Evolutionary conservation across 306 rosid genomes (phyloP), one percentile per base, ranked within the genome.

Genomic region (Pyrus betulifolia): DNA sequence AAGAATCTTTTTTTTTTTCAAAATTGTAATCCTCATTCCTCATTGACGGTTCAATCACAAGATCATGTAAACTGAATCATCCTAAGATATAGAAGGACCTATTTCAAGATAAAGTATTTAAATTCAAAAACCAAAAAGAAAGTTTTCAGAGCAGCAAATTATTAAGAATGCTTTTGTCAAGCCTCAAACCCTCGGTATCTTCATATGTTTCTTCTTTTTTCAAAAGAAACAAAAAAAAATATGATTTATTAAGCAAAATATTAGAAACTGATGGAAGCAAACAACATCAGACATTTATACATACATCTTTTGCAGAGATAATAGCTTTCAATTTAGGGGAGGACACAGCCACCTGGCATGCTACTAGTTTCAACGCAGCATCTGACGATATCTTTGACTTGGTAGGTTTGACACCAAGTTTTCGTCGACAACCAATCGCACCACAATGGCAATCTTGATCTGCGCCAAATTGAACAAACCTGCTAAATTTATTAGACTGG

Each of bases 391-490:
- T 79, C 82, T 94, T 94, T 75, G 91, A 91, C 78, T 92, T 94
- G 74, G 88, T 85, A 80, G 97, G 91, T 74, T 88, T 87, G 19
- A 80, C 98, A 35, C 98, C 98, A 61, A 94, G 82, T 87, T 92
- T 89, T 79, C 87, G 84, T 82, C 96, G 87, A 86, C 98, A 94
- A 71, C 74, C 87, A 77, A 55, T 85, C 70, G 98, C 95, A 71
- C 98, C 97, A 46, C 98, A 94, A 81, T 92, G 97, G 85, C 98
- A 94, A 82, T 90, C 98, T 92, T 94, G 98, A 84, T 94, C 98
- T 85, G 98, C 97, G 81, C 98, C 98, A 86, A 92, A 94, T 73
- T 94, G 97, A 82, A 94, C 98, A 88, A 94, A 92, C 97, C 98
- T 92, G 93, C 92, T 68, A 76, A 38, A 76, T 83, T 82, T 55